Evolutionary conservation across 2,329 filamentous ascomycete species (phyloP), one percentile per base, ranked within the genome.

Genomic region (Arachnomyces sp.): DNA sequence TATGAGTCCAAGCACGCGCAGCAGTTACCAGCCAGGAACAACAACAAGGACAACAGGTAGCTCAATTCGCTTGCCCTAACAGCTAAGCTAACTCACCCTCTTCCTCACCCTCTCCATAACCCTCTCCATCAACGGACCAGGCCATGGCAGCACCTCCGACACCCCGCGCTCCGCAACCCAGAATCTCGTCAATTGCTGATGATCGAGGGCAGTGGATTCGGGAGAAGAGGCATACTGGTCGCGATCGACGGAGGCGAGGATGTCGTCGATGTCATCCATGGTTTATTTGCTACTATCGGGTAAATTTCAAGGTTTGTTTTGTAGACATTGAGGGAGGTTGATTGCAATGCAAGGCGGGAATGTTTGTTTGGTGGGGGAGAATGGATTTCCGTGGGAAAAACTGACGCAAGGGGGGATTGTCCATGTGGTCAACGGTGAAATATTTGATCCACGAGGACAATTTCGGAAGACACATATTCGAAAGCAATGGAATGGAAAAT

Each of bases 121-220:
- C 48, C 90, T 79, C 49, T 92, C 84, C 59, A 98, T 85, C 43
- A 96, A 71, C 13, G 77, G 77, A 29, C 79, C 77, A 3, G 82
- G 75, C 65, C 80, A 96, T 65, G 81, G 77, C 30, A 96, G 71
- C n/a, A 98, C 72, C 63, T 95, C 89, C 2, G 90, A 87, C 33
- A 87, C 82, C 42, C 84, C 86, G 52, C 92, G 80, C 64, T 98
- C 93, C 32, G 90, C 86, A 33, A 95, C 78, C 90, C 90, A 98
- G 54, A 82, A 84, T 54, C 90, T 83, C 52, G 90, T 95, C 52
- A 98, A 70, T 39, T 85, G 79, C 62, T 95, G 88, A 51, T 96
- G 74, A 65, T 96, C 90, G 55, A 80, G 51, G 9, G 57, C 55
- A 8, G 59, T 49, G 36, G 62, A 63, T 44, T 63, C 59, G 4